Conservation (phyloP, 768 basidiomycete genomes). For the Trametes cubensis region DNA sequence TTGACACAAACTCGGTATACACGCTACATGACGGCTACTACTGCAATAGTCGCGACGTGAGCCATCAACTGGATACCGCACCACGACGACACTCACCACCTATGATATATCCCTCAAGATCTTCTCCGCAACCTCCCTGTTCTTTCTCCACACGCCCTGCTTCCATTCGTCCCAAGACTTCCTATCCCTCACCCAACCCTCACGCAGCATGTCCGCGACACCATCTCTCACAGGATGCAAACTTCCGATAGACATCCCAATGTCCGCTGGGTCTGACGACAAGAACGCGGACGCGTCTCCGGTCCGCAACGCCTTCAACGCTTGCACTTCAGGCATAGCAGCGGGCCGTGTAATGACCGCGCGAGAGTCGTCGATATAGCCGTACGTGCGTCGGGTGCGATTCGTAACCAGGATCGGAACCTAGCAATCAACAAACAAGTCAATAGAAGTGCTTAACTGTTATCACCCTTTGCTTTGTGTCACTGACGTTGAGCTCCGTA, state of each 20-base stretch:
- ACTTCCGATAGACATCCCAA: slow-evolving; percentile 22
- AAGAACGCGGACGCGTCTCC: slow-evolving; percentile 34
- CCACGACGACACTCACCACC: background rate
- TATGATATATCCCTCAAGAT: slow-evolving; percentile 36
- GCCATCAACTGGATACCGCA: background rate
- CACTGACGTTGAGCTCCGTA: slow-evolving; percentile 40
- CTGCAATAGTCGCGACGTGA: too few relatives aligned
- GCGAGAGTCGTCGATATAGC: slow-evolving; percentile 41
- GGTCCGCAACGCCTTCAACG: slow-evolving; percentile 41
- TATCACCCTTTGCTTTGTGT: too few relatives aligned
- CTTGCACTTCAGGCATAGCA: slow-evolving; percentile 44
- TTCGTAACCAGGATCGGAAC: slow-evolving; percentile 46
- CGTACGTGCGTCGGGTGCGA: slow-evolving; percentile 42
- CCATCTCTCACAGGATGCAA: slow-evolving; percentile 26
- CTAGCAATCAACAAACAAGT: slow-evolving; percentile 19
- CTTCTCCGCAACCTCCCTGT: slow-evolving; percentile 36
- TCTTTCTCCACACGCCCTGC: slow-evolving; percentile 35
- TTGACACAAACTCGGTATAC: too few relatives aligned
- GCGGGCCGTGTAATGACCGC: slow-evolving; percentile 43
- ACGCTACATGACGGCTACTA: too few relatives aligned
- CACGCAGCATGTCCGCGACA: slow-evolving; percentile 35
- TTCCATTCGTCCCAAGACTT: slow-evolving; percentile 36
- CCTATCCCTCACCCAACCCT: slow-evolving; percentile 37
- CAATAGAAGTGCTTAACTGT: background rate
- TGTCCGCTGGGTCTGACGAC: slow-evolving; percentile 19